Base-by-base conservation (phyloP, 1,284 basidiomycete species). In the Neolentinus lepideus region DNA sequence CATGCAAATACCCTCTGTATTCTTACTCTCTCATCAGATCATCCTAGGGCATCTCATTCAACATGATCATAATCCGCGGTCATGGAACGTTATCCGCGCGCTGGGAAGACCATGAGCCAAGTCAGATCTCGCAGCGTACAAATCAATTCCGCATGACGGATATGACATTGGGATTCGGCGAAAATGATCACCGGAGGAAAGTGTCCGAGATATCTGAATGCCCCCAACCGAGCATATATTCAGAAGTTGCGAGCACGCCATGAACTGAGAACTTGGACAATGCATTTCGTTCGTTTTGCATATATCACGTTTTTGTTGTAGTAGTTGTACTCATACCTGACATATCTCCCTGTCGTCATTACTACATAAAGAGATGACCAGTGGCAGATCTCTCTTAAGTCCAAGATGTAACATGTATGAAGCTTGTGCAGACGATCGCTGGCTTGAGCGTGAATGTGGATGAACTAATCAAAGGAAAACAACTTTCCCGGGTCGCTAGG, bases 41-140 rank as follows among this genome's bases (percentile, higher is more conserved):
- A n/a, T 43, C 12, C 19, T 36, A 67, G 66, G 59, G 62, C 1
- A 64, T 66, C 26, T 60, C 65, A 0, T 65, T 65, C 57, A 66
- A 66, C 53, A 45, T 67, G n/a, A 64, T 66, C 48, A 60, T 64
- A 45, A 55, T 57, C 26, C 53, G 56, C 6, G 8, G 38, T 16
- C 38, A 43, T 43, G 38, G 38, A n/a, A 43, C 38, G 16, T 21
- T 43, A n/a, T 43, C 38, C 6, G 16, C 12, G 4, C 8, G 12
- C 4, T n/a, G 19, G 12, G 38, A n/a, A 16, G 38, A 43, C 6
- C n/a, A n/a, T 16, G 19, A 16, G n/a, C 38, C 6, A 43, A 21
- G 4, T n/a, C 12, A 16, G 6, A n/a, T 43, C 12, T 43, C 38
- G 19, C 38, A 6, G 38, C 38, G 38, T 4, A 43, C 38, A 43